A percentile compares a stretch with the other conserved stretches of the same genome.
These are phyloP conservation scores for Hypoxylon cercidicola DNA, from an alignment of 495 filamentous ascomycete genomes.

Conservation along the genomic window DNA sequence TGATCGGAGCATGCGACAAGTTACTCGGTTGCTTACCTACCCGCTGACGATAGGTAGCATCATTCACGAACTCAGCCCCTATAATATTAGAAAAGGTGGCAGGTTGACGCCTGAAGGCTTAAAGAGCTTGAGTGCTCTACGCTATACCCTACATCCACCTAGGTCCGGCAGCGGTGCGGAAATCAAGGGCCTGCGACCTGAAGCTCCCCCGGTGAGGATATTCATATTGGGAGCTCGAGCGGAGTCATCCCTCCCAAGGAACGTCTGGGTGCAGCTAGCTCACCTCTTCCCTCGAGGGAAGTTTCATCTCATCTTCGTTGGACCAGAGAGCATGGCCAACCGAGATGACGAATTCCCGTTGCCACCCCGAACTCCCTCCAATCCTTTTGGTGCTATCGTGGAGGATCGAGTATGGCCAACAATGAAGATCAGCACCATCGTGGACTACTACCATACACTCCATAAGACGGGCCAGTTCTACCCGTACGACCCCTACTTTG, in stretches of 20 bases:
- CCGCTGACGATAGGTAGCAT: conserved; percentile 91
- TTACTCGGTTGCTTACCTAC: conserved; percentile 91
- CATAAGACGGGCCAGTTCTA: conserved; percentile 88
- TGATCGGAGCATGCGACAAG: conserved; percentile 87
- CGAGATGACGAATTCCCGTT: conserved; percentile 90
- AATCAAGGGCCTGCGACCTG: conserved; percentile 81
- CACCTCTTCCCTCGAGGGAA: conserved; percentile 85
- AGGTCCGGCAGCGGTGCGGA: conserved; percentile 75
- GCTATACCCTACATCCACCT: conserved; percentile 92
- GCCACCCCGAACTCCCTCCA: conserved; percentile 80
- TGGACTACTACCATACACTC: conserved; percentile 98
- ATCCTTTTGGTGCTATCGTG: conserved; percentile 91
- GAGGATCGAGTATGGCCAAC: conserved; percentile 85
- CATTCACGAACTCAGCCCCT: conserved; percentile 92
- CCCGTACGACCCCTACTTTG: conserved; percentile 97
- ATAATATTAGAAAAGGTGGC: conserved; percentile 74
- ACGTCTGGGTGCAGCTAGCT: conserved; percentile 91
- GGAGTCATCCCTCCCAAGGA: conserved; percentile 92
- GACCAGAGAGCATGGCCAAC: conserved; percentile 93
- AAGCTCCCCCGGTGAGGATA: conserved; percentile 85
- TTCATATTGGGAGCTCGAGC: conserved; percentile 96
- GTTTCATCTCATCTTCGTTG: conserved; percentile 92
- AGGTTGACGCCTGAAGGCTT: conserved; percentile 87
- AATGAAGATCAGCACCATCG: conserved; percentile 96
- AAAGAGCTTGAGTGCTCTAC: conserved; percentile 90